These are phyloP conservation scores for Oryza glumipatula DNA, from an alignment of 176 grass and related monocot genomes.

Conservation along the genomic window DNA sequence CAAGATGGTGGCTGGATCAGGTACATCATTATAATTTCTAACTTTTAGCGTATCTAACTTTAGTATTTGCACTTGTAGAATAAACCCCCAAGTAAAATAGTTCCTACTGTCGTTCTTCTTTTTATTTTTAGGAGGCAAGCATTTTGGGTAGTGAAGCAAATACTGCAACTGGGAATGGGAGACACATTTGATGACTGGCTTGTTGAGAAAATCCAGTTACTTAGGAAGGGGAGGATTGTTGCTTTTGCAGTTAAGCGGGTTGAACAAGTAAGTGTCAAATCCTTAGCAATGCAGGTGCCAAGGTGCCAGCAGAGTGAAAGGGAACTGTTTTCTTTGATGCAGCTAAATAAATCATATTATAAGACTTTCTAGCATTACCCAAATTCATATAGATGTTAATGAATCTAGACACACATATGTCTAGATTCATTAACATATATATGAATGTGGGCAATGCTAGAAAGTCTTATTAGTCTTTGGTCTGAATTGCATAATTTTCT, in stretches of 20 bases:
- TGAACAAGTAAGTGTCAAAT: constrained; percentile 74
- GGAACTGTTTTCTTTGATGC: background rate
- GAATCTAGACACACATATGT: too few relatives aligned
- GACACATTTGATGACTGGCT: constrained; percentile 99
- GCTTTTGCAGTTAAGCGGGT: constrained; percentile 83
- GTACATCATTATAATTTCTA: constrained; percentile 53
- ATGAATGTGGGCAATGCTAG: too few relatives aligned
- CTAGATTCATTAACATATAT: too few relatives aligned
- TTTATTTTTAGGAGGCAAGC: constrained; percentile 76
- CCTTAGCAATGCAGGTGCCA: background rate
- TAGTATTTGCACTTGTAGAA: background rate
- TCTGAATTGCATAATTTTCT: background rate
- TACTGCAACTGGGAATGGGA: constrained; percentile 99
- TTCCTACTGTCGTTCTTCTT: constrained; percentile 10
- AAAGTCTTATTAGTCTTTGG: background rate
- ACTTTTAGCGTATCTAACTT: constrained; percentile 18
- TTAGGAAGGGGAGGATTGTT: constrained; percentile 83
- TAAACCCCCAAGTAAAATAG: background rate
- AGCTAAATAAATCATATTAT: background rate
- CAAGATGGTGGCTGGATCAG: constrained; percentile 99
- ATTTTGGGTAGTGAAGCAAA: constrained; percentile 98
- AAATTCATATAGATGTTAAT: too few relatives aligned
- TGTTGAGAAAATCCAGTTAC: constrained; percentile 94
- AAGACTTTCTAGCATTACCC: too few relatives aligned
- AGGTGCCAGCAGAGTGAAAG: background rate